Conservation (phyloP, 306 rosid genomes). For the Luffa acutangula region DNA sequence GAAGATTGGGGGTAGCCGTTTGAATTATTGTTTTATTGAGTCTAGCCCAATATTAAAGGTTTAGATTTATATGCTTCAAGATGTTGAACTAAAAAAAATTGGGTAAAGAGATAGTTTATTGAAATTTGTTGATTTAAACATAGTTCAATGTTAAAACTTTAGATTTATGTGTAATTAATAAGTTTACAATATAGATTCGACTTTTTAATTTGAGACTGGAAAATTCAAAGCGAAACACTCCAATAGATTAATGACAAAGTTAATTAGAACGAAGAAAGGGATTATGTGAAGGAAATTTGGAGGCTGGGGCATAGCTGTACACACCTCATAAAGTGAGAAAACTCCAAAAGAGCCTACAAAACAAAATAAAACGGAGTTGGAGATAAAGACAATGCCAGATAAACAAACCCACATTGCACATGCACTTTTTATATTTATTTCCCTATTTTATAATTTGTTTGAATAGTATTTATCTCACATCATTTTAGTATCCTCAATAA, state of each 20-base stretch:
- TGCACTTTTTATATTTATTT: conserved; percentile 19
- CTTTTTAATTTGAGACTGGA: too few relatives aligned
- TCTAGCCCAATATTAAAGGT: not conserved
- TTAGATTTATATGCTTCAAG: not conserved
- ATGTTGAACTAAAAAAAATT: too few relatives aligned
- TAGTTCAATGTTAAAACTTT: too few relatives aligned
- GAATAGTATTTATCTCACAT: conserved; percentile 3
- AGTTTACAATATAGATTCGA: too few relatives aligned
- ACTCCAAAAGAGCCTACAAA: conserved; percentile 27
- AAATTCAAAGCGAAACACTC: too few relatives aligned
- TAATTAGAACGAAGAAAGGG: conserved; percentile 2
- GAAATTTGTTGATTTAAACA: too few relatives aligned
- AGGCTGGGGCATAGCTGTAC: conserved; percentile 22
- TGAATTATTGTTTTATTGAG: not conserved
- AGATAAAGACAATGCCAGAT: conserved; percentile 37
- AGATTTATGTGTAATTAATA: too few relatives aligned
- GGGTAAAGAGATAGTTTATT: too few relatives aligned
- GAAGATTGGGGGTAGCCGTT: not conserved
- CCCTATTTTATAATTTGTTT: not conserved
- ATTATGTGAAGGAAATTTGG: conserved; percentile 25
- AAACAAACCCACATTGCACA: conserved; percentile 54
- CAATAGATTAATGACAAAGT: not conserved
- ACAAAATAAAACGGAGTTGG: conserved; percentile 24
- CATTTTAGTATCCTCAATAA: conserved; percentile 33
- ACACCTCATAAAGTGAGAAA: conserved; percentile 24